phyloP scores from a whole-genome alignment of 805 yeast genomes.

The Blastobotrys terrestris region DNA sequence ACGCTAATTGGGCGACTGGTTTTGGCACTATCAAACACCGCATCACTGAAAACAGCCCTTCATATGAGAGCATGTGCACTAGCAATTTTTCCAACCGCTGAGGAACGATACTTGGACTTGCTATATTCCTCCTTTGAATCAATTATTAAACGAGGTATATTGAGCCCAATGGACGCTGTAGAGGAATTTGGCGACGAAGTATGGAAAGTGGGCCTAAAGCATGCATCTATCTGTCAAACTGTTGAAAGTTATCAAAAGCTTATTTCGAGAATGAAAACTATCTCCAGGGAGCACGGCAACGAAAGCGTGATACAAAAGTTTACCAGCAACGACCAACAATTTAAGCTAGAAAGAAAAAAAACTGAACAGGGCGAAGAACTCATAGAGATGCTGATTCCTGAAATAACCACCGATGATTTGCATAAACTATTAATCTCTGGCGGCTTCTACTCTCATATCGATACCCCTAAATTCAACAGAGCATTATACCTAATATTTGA shows the following conservation, averaged over 20 bases:
- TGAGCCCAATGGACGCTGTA: neutral
- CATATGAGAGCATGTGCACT: conserved; percentile 7
- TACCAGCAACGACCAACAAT: neutral
- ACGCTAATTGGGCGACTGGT: conserved; percentile 8
- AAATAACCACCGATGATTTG: neutral
- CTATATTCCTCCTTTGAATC: conserved; percentile 3
- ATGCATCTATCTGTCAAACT: neutral
- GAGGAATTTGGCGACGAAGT: neutral
- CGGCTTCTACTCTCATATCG: neutral
- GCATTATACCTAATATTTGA: neutral
- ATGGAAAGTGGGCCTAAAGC: neutral
- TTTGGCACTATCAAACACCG: conserved; percentile 7
- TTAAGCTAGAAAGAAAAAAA: neutral
- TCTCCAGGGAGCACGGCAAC: neutral
- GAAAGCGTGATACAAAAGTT: neutral
- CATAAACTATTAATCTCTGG: neutral
- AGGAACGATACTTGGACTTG: neutral
- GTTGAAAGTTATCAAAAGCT: neutral
- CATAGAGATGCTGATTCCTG: neutral
- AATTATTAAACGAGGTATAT: neutral
- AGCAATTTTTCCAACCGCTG: neutral
- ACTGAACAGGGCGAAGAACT: neutral
- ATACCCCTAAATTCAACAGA: neutral
- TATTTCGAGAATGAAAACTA: neutral
- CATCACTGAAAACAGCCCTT: conserved; percentile 7